A percentile compares a stretch with the other conserved stretches of the same genome.
Evolutionary conservation across 2,329 filamentous ascomycete species (phyloP).

Genomic region (Colletotrichum sp.): DNA sequence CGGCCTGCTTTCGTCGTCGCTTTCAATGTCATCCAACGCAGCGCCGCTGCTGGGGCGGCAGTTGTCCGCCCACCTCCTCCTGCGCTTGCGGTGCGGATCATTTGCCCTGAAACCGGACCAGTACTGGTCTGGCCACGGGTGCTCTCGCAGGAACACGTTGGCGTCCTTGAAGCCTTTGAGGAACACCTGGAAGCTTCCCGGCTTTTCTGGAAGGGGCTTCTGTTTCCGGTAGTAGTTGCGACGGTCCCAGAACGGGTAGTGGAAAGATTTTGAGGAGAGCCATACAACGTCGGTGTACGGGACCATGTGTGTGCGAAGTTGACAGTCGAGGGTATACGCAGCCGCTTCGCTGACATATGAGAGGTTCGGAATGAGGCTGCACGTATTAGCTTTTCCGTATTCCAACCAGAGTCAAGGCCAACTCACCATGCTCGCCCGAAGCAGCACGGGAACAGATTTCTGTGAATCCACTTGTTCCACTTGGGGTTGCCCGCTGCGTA

Average conservation of each 20-base stretch:
- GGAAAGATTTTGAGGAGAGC: conserved; percentile 94
- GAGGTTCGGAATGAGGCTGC: conserved; percentile 88
- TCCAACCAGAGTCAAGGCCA: conserved; percentile 7
- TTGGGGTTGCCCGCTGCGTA: conserved; percentile 97
- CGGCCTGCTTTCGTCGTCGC: conserved; percentile 51
- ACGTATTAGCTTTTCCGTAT: conserved; percentile 3
- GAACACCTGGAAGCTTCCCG: conserved; percentile 97
- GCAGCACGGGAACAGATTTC: conserved; percentile 96
- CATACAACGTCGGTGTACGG: conserved; percentile 96
- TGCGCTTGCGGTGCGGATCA: conserved; percentile 70
- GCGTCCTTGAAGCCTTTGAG: conserved; percentile 97
- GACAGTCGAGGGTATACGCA: conserved; percentile 91
- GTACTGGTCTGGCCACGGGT: conserved; percentile 96
- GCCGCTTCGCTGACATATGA: conserved; percentile 98
- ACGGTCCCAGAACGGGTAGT: conserved; percentile 97
- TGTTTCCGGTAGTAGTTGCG: conserved; percentile 86
- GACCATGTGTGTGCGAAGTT: conserved; percentile 88
- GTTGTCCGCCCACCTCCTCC: conserved; percentile 49
- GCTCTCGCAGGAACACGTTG: conserved; percentile 90
- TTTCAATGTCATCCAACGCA: conserved; percentile 49
- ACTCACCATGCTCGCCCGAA: conserved; percentile 86
- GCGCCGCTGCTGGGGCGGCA: conserved; percentile 20
- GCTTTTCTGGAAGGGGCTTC: conserved; percentile 86
- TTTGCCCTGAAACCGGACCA: conserved; percentile 72
- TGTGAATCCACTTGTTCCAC: conserved; percentile 99